These are phyloP conservation scores for Epithele typhae DNA, from an alignment of 768 basidiomycete genomes.

Conservation along the genomic window DNA sequence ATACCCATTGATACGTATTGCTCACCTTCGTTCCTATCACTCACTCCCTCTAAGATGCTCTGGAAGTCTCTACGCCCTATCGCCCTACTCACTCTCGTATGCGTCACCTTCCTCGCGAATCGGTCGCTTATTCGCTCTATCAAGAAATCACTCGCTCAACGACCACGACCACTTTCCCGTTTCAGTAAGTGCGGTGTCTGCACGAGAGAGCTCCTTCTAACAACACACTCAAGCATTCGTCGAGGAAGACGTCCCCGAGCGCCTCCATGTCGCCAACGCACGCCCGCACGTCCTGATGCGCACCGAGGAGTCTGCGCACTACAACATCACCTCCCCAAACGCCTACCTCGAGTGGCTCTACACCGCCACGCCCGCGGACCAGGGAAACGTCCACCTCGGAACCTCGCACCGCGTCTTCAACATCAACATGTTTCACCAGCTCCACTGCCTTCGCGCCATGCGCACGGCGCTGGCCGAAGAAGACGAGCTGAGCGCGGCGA, in stretches of 20 bases:
- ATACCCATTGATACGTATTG: too few relatives aligned
- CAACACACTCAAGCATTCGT: slow-evolving; percentile 2
- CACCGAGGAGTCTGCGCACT: slow-evolving; percentile 6
- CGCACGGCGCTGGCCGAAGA: slow-evolving; percentile 19
- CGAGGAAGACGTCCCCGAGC: slow-evolving; percentile 10
- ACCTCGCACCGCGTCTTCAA: slow-evolving; percentile 23
- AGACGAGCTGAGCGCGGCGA: not conserved
- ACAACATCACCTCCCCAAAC: not conserved
- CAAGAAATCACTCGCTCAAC: too few relatives aligned
- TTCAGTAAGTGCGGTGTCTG: too few relatives aligned
- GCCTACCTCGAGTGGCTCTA: slow-evolving; percentile 3
- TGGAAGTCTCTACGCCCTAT: too few relatives aligned
- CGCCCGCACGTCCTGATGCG: slow-evolving; percentile 2
- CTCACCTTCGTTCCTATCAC: too few relatives aligned
- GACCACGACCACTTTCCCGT: too few relatives aligned
- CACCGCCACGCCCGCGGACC: slow-evolving; percentile 5
- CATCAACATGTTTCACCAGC: slow-evolving; percentile 19
- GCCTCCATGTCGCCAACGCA: not conserved
- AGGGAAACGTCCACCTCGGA: slow-evolving; percentile 23
- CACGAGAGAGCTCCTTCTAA: too few relatives aligned
- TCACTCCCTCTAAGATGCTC: too few relatives aligned
- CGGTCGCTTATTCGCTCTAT: too few relatives aligned
- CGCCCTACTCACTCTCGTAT: too few relatives aligned
- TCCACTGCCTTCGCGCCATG: slow-evolving; percentile 24
- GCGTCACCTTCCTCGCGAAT: too few relatives aligned